Base-by-base conservation (phyloP, 371 early-diverging fungal species). In the Syncephalastrum sp. region DNA sequence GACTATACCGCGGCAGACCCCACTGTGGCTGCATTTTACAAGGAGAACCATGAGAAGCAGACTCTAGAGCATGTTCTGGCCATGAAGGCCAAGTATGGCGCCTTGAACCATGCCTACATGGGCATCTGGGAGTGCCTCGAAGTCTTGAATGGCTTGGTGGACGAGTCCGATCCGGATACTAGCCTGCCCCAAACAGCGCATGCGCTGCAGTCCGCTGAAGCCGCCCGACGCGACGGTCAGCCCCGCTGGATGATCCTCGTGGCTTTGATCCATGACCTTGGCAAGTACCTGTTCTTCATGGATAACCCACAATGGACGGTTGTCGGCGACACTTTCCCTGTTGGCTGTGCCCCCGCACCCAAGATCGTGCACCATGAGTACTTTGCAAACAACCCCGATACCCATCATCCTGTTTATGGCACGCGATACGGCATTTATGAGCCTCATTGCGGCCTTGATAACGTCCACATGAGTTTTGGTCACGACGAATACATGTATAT, bases 401-500 rank as follows among this genome's bases (percentile, higher is more conserved):
- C 51, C 19, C 3, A 53, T 7, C 29, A 81, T 48, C 54, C 66
- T 5, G 61, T 63, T 5, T 80, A 77, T 47, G 65, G 63, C 3
- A 68, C 77, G 1, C 42, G 58, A 14, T 70, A 70, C 45, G 86
- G 86, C n/a, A 77, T 85, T 19, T 85, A 84, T 47, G 23, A 50
- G 13, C 71, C 79, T 15, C 59, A 78, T 21, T 82, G 83, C 61
- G 86, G 86, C 5, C 57, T 85, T 0, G 69, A 73, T 8, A 61
- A 77, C 3, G 67, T 85, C 1, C 70, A 81, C 47, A 59, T 85
- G 60, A 70, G 75, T 33, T 85, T 68, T 50, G 86, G 86, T 13
- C 84, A 85, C 56, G 86, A 85, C 42, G 85, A 85, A 46, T 85
- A 84, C 44, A 41, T 85, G 14, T 81, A 78, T 46, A 69, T 75